Evolutionary conservation across 495 filamentous ascomycete genomes (phyloP), one percentile per base, ranked within the genome.

Genomic region (Hypoxylon rickii): DNA sequence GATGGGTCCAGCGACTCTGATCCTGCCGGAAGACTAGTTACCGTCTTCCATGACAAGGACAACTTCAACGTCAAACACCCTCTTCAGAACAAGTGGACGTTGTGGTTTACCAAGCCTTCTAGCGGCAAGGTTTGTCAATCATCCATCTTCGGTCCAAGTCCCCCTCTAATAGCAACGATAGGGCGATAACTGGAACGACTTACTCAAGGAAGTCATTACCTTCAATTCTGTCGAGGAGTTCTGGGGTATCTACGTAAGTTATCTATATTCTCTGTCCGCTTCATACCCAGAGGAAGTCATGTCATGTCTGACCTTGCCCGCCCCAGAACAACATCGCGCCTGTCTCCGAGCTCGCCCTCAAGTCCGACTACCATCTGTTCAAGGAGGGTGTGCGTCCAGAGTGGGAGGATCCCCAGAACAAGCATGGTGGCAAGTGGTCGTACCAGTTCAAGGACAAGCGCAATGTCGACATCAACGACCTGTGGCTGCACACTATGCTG

Each of bases 41-140:
- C 94, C 19, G 92, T 98, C 51, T 97, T 98, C 79, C 90, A 98
- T 71, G 88, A 96, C 76, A 85, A 91, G 43, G 89, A 97, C 44
- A 96, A 97, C 79, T 98, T 98, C 83, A 97, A 95, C 67, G 92
- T 97, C 69, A 97, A 97, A 79, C 94, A 98, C 71, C 92, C 92
- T 33, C 77, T 98, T 43, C 90, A 94, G 83, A 87, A 96, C 76
- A 86, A 88, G 65, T 98, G 94, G 94, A 97, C 95, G 16, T 78
- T 98, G 43, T 98, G 94, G 94, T 98, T 97, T 78, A 98, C 94
- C 67, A 98, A 98, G 81, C 94, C 94, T 22, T 90, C 94, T 29
- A 94, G 87, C 70, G 92, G 91, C 74, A 97, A 96, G 88, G 94
- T 96, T 65, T 44, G 82, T 59, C 37, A 47, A 22, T 22, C n/a